Conservation (phyloP, 1,284 basidiomycete species). For the Stereum hirsutum region DNA sequence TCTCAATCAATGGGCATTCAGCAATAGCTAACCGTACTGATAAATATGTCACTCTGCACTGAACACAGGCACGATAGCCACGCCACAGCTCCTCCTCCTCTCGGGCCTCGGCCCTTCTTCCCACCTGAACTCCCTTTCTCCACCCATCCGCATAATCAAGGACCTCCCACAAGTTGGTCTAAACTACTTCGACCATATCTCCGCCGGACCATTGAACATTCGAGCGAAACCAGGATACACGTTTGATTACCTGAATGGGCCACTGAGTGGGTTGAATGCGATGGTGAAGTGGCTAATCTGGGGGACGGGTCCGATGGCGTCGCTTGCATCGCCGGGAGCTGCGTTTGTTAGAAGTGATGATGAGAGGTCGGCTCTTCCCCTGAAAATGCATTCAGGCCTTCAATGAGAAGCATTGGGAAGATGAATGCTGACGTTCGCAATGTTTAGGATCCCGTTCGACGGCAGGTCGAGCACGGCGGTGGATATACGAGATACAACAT, state of each 20-base stretch:
- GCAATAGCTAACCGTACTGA: too few species aligned
- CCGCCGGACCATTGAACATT: conserved; percentile 18
- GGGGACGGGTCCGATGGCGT: conserved; percentile 21
- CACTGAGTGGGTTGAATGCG: conserved; percentile 15
- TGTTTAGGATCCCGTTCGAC: conserved; percentile 13
- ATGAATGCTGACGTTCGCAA: not conserved
- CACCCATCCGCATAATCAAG: conserved; percentile 27
- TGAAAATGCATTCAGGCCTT: not conserved
- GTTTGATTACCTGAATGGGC: conserved; percentile 22
- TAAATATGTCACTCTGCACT: too few species aligned
- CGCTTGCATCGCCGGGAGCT: conserved; percentile 13
- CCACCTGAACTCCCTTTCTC: conserved; percentile 23
- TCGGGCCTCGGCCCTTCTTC: conserved; percentile 35
- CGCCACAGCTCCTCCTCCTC: conserved; percentile 37
- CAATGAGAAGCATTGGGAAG: not conserved
- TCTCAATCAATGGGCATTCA: too few species aligned
- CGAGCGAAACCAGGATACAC: conserved; percentile 20
- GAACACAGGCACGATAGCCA: conserved; percentile 28
- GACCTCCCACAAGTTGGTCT: conserved; percentile 33
- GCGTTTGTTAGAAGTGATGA: conserved; percentile 25
- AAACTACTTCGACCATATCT: conserved; percentile 27
- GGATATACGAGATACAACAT: conserved; percentile 13
- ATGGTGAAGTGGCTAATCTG: conserved; percentile 22
- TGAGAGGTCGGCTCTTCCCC: conserved; percentile 14
- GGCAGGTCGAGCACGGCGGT: conserved; percentile 6